These are phyloP conservation scores for Glarea lozoyensis DNA, from an alignment of 495 filamentous ascomycete genomes.

Conservation along the genomic window DNA sequence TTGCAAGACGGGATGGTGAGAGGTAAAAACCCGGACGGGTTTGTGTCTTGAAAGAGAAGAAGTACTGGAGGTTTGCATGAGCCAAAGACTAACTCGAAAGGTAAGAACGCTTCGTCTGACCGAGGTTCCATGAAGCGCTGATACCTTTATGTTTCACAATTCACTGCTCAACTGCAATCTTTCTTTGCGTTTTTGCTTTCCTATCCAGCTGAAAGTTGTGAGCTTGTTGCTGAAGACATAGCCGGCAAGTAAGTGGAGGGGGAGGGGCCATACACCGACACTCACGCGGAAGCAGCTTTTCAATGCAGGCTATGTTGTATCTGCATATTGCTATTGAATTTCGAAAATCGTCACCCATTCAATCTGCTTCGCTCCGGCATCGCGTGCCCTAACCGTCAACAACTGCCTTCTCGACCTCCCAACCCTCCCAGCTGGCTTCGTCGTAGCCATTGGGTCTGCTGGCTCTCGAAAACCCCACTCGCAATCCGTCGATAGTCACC, in stretches of 20 bases:
- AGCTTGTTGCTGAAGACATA: neutral
- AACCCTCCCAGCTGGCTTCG: conserved; percentile 36
- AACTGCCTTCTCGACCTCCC: conserved; percentile 16
- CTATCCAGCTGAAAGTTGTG: neutral
- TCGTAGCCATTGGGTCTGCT: conserved; percentile 52
- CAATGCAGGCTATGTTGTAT: conserved; percentile 4
- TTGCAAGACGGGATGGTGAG: neutral
- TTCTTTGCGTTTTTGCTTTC: neutral
- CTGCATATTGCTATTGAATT: conserved; percentile 6
- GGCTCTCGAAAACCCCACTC: conserved; percentile 43
- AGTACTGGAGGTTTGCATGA: neutral
- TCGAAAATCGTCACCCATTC: neutral
- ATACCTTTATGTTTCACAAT: neutral
- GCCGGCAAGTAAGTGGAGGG: too few relatives aligned
- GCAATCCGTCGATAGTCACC: conserved; percentile 38
- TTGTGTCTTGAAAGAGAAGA: neutral
- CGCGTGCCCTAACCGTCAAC: conserved; percentile 17
- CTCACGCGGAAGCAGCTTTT: neutral
- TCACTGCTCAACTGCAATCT: neutral
- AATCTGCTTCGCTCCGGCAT: conserved; percentile 2
- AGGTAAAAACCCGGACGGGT: neutral
- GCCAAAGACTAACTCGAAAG: neutral
- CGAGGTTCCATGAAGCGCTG: neutral
- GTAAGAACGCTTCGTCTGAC: neutral
- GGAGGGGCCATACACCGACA: neutral